These are phyloP conservation scores for Pleurotus ostreatus DNA, from an alignment of 768 basidiomycete genomes.

Conservation along the genomic window DNA sequence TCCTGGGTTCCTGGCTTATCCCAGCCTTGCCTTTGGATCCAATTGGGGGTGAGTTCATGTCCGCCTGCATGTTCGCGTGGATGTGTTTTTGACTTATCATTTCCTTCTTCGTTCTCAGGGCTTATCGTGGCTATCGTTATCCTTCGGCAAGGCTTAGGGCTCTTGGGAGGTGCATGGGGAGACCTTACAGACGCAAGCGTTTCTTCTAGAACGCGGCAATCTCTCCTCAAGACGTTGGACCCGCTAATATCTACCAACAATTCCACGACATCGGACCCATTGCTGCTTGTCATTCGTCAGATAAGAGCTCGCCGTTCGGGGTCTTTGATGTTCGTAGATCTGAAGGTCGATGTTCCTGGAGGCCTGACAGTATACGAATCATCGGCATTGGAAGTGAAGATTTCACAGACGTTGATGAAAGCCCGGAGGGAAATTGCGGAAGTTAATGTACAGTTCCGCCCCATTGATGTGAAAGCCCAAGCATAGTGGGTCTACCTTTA, in stretches of 20 bases:
- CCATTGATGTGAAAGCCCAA: slow-evolving; percentile 23
- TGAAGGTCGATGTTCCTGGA: slow-evolving; percentile 67
- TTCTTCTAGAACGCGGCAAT: slow-evolving; percentile 45
- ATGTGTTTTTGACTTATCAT: not conserved
- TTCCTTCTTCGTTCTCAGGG: slow-evolving; percentile 36
- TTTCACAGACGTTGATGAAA: slow-evolving; percentile 49
- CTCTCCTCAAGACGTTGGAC: slow-evolving; percentile 52
- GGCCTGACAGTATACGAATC: slow-evolving; percentile 54
- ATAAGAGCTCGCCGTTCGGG: slow-evolving; percentile 76
- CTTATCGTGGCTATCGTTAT: slow-evolving; percentile 89
- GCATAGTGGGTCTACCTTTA: not conserved
- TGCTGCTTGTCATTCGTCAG: slow-evolving; percentile 43
- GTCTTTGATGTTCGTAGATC: slow-evolving; percentile 79
- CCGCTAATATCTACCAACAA: slow-evolving; percentile 38
- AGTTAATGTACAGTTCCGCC: slow-evolving; percentile 62
- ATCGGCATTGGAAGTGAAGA: slow-evolving; percentile 56
- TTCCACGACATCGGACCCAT: slow-evolving; percentile 8
- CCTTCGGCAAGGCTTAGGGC: slow-evolving; percentile 65
- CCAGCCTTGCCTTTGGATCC: slow-evolving; percentile 90
- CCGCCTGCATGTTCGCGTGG: slow-evolving; percentile 7
- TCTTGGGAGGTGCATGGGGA: slow-evolving; percentile 67
- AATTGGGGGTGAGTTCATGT: slow-evolving; percentile 66
- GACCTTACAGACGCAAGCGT: slow-evolving; percentile 87
- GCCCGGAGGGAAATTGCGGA: slow-evolving; percentile 67
- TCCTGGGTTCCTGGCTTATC: slow-evolving; percentile 84